Percentiles rank a stretch among this genome's conserved stretches.
Evolutionary conservation across 192 early-diverging fungal species (phyloP).

Genomic region (Gamsiella multidivaricata): DNA sequence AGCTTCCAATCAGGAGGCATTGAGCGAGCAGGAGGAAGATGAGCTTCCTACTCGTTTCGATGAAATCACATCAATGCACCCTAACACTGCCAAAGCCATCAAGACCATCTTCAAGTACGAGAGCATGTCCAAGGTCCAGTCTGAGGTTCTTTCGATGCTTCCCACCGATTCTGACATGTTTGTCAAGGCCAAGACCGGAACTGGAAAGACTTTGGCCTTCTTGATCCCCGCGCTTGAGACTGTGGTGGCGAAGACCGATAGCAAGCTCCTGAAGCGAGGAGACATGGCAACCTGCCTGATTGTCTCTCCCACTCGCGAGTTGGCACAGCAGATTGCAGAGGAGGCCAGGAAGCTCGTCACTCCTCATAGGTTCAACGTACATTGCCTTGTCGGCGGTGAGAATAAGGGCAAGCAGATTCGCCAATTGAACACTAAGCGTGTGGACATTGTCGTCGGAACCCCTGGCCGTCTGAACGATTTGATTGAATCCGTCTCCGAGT

Average conservation of each 20-base stretch:
- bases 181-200: constrained; percentile 97
- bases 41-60: constrained; percentile 67
- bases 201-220: constrained; percentile 97
- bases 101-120: constrained; percentile 76
- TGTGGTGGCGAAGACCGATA: constrained; percentile 60
- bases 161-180: constrained; percentile 85
- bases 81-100: constrained; percentile 68
- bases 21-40: constrained; percentile 32
- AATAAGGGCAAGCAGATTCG: constrained; percentile 64
- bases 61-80: constrained; percentile 55
- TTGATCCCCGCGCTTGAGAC: constrained; percentile 89
- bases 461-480: constrained; percentile 92
- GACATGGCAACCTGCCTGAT: constrained; percentile 74
- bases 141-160: constrained; percentile 77
- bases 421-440: constrained; percentile 58
- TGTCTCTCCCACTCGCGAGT: constrained; percentile 92
- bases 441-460: constrained; percentile 94
- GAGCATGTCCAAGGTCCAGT: constrained; percentile 86
- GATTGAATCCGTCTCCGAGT: constrained; percentile 64
- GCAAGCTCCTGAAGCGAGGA: constrained; percentile 53
- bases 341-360: constrained; percentile 76
- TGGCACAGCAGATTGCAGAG: constrained; percentile 85
- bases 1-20: constrained; percentile 13
- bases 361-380: constrained; percentile 71
- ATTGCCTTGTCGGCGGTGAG: constrained; percentile 85